Percentiles rank a stretch among this genome's conserved stretches.
These are phyloP conservation scores for Coemansia sp. DNA, from an alignment of 192 early-diverging fungal species.

Conservation along the genomic window DNA sequence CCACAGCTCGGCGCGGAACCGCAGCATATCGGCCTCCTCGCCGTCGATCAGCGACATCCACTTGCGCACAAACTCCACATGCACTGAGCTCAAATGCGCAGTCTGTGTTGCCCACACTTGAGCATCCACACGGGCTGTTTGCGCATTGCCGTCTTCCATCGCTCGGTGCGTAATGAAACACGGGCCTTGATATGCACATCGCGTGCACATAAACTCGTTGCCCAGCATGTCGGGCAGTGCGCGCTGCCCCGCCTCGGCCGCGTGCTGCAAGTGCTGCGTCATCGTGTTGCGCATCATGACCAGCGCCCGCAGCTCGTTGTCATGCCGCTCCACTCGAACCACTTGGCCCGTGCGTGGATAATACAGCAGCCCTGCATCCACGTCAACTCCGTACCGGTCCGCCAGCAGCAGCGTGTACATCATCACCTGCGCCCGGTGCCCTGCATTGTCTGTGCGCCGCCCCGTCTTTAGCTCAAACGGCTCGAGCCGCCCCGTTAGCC, in stretches of 20 bases:
- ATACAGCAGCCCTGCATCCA: constrained; percentile 70
- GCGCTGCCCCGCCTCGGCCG: constrained; percentile 2
- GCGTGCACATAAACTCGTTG: constrained; percentile 61
- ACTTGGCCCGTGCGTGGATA: constrained; percentile 75
- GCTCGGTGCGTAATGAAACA: constrained; percentile 76
- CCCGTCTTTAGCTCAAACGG: constrained; percentile 94
- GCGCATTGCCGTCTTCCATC: constrained; percentile 65
- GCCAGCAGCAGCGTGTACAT: constrained; percentile 84
- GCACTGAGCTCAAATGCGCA: constrained; percentile 58
- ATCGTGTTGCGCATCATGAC: constrained; percentile 76
- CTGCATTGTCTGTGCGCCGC: constrained; percentile 55
- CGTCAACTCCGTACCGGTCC: constrained; percentile 78
- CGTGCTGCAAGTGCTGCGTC: constrained; percentile 29
- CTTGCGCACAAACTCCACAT: constrained; percentile 70
- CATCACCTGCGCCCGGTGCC: constrained; percentile 80
- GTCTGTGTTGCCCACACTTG: constrained; percentile 64
- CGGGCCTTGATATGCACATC: constrained; percentile 63
- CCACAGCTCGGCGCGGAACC: constrained; percentile 72
- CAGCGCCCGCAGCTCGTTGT: constrained; percentile 70
- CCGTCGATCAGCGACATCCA: constrained; percentile 75
- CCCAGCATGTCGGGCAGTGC: constrained; percentile 72
- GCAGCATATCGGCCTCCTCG: constrained; percentile 71
- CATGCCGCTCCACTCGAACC: constrained; percentile 58
- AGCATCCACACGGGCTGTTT: constrained; percentile 58
- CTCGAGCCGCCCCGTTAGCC: constrained; percentile 52